phyloP scores from a whole-genome alignment of 768 basidiomycete species.

The Asterophora parasitica region DNA sequence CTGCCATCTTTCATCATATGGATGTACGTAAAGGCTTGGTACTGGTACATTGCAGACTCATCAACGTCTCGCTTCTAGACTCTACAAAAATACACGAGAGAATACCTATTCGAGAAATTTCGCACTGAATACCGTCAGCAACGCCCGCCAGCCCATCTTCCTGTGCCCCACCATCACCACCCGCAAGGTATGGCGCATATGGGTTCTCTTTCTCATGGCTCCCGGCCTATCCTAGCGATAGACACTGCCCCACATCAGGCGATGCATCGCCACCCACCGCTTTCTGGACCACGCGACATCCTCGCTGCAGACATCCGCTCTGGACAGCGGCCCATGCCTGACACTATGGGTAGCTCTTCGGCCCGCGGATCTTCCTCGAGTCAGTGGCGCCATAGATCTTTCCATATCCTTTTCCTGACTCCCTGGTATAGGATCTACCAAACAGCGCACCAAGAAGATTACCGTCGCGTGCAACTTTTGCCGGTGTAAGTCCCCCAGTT shows the following conservation, averaged over 20 bases:
- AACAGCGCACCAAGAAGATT: constrained; percentile 78
- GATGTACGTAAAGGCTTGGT: constrained; percentile 48
- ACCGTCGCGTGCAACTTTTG: constrained; percentile 90
- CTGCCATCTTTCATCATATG: constrained; percentile 85
- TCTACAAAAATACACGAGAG: constrained; percentile 78
- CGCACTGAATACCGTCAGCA: constrained; percentile 53
- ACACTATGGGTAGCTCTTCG: constrained; percentile 32
- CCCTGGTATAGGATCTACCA: constrained; percentile 44
- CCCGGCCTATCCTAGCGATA: constrained; percentile 57
- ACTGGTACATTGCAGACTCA: constrained; percentile 14
- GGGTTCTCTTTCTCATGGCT: constrained; percentile 38
- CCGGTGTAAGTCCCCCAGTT: constrained; percentile 59
- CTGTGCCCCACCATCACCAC: constrained; percentile 35
- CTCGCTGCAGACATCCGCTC: constrained; percentile 40
- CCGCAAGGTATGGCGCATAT: constrained; percentile 36
- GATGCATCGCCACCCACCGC: constrained; percentile 40
- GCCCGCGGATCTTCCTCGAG: constrained; percentile 27
- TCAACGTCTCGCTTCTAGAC: constrained; percentile 42
- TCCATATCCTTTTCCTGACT: constrained; percentile 3
- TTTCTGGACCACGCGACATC: constrained; percentile 44
- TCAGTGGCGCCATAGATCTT: constrained; percentile 32
- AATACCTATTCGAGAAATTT: constrained; percentile 80
- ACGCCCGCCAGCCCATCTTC: constrained; percentile 41
- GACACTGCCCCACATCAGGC: constrained; percentile 51
- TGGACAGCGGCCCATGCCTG: constrained; percentile 39